Evolutionary conservation across 164 flowering plant genomes (phyloP), one percentile per base, ranked within the genome.

Genomic region (Berberis vulgaris): DNA sequence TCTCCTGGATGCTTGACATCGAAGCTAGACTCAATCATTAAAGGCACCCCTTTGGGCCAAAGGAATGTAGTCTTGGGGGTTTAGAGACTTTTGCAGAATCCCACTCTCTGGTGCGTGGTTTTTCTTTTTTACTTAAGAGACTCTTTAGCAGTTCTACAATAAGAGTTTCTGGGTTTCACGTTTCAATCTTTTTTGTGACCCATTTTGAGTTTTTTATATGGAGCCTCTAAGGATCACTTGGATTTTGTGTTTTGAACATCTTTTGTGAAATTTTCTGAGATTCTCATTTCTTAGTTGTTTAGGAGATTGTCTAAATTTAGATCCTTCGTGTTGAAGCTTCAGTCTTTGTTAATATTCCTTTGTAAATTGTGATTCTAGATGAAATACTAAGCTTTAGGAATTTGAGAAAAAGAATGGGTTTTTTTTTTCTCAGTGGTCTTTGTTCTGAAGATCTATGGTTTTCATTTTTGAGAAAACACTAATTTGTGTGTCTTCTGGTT

Each of bases 1-100:
- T 83, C 83, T 79, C 89, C 83, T 81, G 69, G 81, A 85, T 81
- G 88, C 87, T 79, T 79, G 78, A 69, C 87, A 84, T 59, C 75
- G 12, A 68, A 79, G 80, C 74, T 75, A 62, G 54, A 13, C 59
- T 71, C 74, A 75, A 81, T 80, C 77, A 83, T 83, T 77, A 68
- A 54, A 39, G 45, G 45, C 4, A 71, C 57, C 65, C 55, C 55
- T 41, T 64, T 13, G 68, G 64, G 67, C 66, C 54, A 7, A 53
- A 42, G 64, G 39, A 62, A 66, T 59, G 26, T 26, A 26, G 59
- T 62, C 43, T 71, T 61, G 73, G 68, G 68, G 49, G 68, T 67
- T 65, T 46, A 41, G 10, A 41, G 59, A 61, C 11, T 10, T 55
- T 43, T 12, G 57, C 42, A 55, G 62, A 45, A 41, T 54, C 45